Conservation (phyloP, 73 alveolate genomes). For the Paramecium tetraurelia region DNA sequence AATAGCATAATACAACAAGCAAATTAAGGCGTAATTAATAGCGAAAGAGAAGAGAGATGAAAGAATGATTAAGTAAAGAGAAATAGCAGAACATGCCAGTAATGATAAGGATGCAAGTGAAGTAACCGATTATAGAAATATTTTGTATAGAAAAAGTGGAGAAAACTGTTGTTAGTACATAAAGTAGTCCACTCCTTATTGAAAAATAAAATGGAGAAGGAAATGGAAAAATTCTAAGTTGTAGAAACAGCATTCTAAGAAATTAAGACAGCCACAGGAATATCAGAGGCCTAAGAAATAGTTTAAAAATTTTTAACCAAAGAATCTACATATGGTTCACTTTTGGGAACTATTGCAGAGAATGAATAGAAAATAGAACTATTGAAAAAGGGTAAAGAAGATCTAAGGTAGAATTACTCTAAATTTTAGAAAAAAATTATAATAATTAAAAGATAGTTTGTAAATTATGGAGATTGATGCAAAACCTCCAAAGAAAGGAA, state of each 20-base stretch:
- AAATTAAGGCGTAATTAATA: constrained; percentile 46
- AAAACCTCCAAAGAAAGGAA: constrained; percentile 35
- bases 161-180: constrained; percentile 73
- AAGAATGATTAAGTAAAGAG: constrained; percentile 49
- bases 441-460: background rate
- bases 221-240: constrained; percentile 75
- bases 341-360: constrained; percentile 78
- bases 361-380: constrained; percentile 81
- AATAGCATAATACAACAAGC: constrained; percentile 44
- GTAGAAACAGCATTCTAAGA: constrained; percentile 83
- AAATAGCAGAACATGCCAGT: constrained; percentile 68
- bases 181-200: constrained; percentile 77
- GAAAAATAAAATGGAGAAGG: constrained; percentile 87
- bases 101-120: constrained; percentile 70
- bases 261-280: constrained; percentile 83
- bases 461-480: constrained; percentile 14
- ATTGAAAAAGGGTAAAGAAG: constrained; percentile 75
- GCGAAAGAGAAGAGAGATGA: constrained; percentile 66
- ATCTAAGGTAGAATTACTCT: constrained; percentile 37
- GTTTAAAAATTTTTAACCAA: constrained; percentile 81
- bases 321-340: constrained; percentile 81
- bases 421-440: constrained; percentile 31
- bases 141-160: constrained; percentile 70
- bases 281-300: constrained; percentile 83
- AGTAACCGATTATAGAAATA: background rate